These are phyloP conservation scores for Linaria vulgaris DNA, from an alignment of 257 asterid species.

Conservation along the genomic window DNA sequence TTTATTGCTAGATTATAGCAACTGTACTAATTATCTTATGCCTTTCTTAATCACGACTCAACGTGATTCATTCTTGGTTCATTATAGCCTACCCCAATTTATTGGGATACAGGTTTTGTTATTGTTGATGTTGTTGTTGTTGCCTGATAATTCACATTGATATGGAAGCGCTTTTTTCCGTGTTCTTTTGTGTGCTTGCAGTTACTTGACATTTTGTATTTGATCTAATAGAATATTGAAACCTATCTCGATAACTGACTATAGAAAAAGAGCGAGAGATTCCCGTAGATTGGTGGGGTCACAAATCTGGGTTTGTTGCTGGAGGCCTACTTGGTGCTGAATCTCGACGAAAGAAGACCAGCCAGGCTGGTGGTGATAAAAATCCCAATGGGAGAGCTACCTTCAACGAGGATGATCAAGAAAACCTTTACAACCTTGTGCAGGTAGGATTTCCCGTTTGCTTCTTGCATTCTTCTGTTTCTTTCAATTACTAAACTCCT, in stretches of 20 bases:
- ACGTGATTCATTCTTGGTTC: too few species aligned
- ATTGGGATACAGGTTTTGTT: too few species aligned
- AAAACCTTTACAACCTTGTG: conserved; percentile 86
- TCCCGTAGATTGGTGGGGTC: conserved; percentile 92
- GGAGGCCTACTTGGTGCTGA: conserved; percentile 94
- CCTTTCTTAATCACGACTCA: too few species aligned
- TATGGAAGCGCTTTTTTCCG: not conserved
- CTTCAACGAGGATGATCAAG: conserved; percentile 89
- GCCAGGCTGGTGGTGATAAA: conserved; percentile 22
- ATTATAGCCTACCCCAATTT: too few species aligned
- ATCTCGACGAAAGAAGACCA: conserved; percentile 56
- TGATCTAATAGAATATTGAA: not conserved
- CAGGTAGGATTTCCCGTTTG: conserved; percentile 47
- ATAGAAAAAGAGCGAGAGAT: conserved; percentile 49
- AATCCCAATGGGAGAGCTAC: conserved; percentile 45
- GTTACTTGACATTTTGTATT: not conserved
- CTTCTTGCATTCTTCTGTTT: not conserved
- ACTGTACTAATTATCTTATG: too few species aligned
- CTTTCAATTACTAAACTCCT: too few species aligned
- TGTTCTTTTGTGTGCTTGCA: not conserved
- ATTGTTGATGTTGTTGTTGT: not conserved
- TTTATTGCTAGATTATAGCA: too few species aligned
- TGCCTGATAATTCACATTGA: not conserved
- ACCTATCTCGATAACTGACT: not conserved
- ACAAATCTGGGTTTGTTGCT: conserved; percentile 67